Evolutionary conservation across 805 yeast genomes (phyloP), one percentile per base, ranked within the genome.

Genomic region (Hyphopichia homilentoma): DNA sequence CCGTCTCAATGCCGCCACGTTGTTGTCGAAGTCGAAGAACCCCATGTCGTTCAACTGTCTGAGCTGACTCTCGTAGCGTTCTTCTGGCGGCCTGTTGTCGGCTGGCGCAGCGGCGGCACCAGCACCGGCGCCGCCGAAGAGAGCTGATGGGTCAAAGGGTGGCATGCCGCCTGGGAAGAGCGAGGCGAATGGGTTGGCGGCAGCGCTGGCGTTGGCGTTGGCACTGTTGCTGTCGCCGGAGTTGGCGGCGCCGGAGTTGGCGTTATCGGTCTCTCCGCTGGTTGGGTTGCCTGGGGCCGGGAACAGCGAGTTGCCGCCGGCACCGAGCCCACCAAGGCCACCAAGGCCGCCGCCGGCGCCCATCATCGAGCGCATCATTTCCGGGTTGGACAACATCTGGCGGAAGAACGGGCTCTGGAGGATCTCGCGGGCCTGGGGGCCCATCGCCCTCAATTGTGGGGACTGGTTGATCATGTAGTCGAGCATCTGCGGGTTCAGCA

Each of bases 1-100:
- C 62, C 97, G 79, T 65, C 97, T 79, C 48, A 93, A 72, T 2
- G 97, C 97, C 18, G 79, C 80, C 16, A 93, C 88, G 52, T 93
- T 93, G 45, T 85, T 74, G 45, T 90, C 97, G 54, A 90, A 90
- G 45, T 90, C 97, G 45, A 76, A 78, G 65, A 90, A 90, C n/a
- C 73, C 73, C 73, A 67, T 67, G 40, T 67, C 73, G 45, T 67
- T 67, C 47, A 67, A 61, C 44, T 65, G 73, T 40, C 69, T 51
- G 48, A 67, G 61, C 40, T 67, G 72, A 26, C 36, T 45, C 41
- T 61, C 69, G 47, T 61, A 67, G 33, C 68, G 52, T 45, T 63
- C 73, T 48, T 67, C 73, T 4, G 72, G 73, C 5, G 73, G 73
- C 20, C 71, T 51, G 39, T 43, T 65, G 43, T 67, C 73, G 2